phyloP scores from a whole-genome alignment of 257 asterid genomes.

The Rhazya stricta region DNA sequence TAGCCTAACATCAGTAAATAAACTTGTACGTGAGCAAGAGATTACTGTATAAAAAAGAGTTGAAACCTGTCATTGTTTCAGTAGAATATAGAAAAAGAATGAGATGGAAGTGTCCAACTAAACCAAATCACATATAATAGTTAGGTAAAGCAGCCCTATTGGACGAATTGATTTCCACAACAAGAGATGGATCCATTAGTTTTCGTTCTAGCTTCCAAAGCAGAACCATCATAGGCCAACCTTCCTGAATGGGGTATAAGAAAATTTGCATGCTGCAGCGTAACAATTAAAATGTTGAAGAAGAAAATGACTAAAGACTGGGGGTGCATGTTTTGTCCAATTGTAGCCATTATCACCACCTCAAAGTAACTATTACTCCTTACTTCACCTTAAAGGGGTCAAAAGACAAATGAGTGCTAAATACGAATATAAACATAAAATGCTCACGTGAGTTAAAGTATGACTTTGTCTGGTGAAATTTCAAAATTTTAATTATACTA shows the following conservation, averaged over 20 bases:
- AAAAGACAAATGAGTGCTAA: no score
- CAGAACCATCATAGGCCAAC: neutral
- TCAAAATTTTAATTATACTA: no score
- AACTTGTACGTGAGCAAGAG: neutral
- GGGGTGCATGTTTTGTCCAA: no score
- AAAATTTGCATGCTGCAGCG: no score
- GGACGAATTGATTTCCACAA: slow-evolving; percentile 31
- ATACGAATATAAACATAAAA: no score
- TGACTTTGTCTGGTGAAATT: no score
- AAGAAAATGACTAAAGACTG: neutral
- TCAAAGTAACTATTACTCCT: no score
- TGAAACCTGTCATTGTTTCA: neutral
- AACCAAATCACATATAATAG: slow-evolving; percentile 24
- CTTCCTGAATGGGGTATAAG: neutral
- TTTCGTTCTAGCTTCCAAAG: neutral
- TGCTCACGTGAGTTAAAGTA: no score
- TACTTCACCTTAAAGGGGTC: no score
- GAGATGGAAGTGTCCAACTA: slow-evolving; percentile 2
- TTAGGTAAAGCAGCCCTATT: slow-evolving; percentile 54
- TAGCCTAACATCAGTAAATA: neutral
- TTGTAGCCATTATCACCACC: neutral
- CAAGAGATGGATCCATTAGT: neutral
- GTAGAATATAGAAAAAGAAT: neutral
- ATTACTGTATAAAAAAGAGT: neutral
- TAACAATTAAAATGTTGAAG: neutral